Evolutionary conservation across 2,329 filamentous ascomycete species (phyloP), one percentile per base, ranked within the genome.

Genomic region (Colletotrichum agaves): DNA sequence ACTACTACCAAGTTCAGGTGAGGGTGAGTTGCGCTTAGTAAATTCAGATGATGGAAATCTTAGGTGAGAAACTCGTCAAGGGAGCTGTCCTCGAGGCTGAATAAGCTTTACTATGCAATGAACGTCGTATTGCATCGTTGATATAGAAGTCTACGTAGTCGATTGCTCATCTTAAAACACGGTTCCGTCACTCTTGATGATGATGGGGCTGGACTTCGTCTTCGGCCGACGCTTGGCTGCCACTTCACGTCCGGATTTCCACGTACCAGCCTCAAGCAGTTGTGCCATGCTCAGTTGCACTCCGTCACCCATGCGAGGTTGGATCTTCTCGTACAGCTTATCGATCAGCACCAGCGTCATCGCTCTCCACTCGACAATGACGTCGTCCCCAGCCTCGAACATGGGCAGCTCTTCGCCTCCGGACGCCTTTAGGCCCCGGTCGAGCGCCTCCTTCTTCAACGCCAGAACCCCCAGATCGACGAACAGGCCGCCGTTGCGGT

Each of bases 401-500:
- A 88, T 84, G 49, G 85, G 85, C 0, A 85, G 84, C 4, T 87
- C 85, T 73, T 87, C 39, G 31, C 78, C n/a, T n/a, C n/a, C 70
- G 83, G 17, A 86, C 75, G 12, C 75, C 80, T 88, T 84, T 21
- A 97, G 79, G 2, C 94, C 94, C 27, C 92, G 88, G 74, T 92
- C 85, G 66, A 84, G 80, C 69, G 95, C 92, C 3, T 86, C 83
- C 2, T 85, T 80, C 76, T 95, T 96, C 46, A 98, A 81, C 0
- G 87, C 93, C 67, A 97, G 78, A 3, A 97, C 87, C 2, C 93
- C 94, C 35, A 94, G 90, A 75, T 98, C 88, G 69, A 98, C 90
- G 69, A 98, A 90, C 3, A 98, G 84, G 12, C 94, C 94, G 47
- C 94, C 94, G 73, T 98, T 98, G 65, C 94, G 89, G 77, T 98